Evolutionary conservation across 1,284 basidiomycete genomes (phyloP), one percentile per base, ranked within the genome.

Genomic region (Trichosporon sp.): DNA sequence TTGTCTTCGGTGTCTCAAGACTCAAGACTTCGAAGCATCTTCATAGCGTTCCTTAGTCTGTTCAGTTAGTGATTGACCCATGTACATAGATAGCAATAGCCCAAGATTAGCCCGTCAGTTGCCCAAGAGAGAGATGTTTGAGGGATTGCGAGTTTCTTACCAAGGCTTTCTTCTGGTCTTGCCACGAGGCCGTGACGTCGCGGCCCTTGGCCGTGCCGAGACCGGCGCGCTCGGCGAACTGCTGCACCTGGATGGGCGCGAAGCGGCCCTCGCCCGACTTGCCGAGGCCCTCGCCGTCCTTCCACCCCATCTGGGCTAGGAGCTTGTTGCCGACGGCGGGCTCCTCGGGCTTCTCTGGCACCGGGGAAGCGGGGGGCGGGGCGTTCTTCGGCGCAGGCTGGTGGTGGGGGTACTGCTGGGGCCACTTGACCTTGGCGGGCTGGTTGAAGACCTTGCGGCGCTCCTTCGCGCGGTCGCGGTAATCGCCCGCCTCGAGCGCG

Each of bases 271-370:
- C 92, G 5, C 90, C 92, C 69, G 87, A 87, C 5, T 88, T 87
- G 0, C 94, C 94, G 54, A 97, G 84, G 0, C 94, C 94, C n/a
- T 88, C 90, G 2, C 94, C 94, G 78, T 92, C 90, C 72, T 88
- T 91, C 94, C 94, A 97, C 0, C 95, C 94, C 94, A 97, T 96
- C 88, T 95, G 94, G 81, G 93, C 93, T 75, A 97, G 82, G 70
- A 97, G 80, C 81, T 94, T 94, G 81, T 96, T 95, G 11, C 94
- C 94, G 8, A 94, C 88, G 0, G 69, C 56, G 35, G 66, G 71
- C 56, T 68, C 61, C 3, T 43, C 19, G 10, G 65, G 54, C 43
- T 63, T 35, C 31, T 26, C 12, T 31, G 56, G 12, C 4, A 11
- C 56, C 31, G 26, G 31, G 31, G 56, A 31, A 1, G 32, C 59